A percentile compares a stretch with the other conserved stretches of the same genome.
Conservation (phyloP, 805 yeast genomes). For the Maudiozyma saulgeensis region DNA sequence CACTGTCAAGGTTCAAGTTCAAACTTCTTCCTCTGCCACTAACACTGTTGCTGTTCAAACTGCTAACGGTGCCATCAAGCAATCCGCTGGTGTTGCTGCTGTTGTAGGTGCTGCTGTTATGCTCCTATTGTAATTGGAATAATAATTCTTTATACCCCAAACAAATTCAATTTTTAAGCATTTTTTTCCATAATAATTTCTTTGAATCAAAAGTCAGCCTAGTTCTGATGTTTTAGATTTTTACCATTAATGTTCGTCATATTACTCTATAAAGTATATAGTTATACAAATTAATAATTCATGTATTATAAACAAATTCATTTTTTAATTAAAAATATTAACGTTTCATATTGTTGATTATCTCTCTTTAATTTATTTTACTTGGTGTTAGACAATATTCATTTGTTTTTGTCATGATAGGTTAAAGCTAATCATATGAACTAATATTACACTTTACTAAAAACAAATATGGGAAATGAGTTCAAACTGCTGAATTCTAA, state of each 20-base stretch:
- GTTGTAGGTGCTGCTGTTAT: slow-evolving; percentile 8
- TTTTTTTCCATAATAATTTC: background rate
- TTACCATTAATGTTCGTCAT: background rate
- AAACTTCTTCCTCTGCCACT: slow-evolving; percentile 1
- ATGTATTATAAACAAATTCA: background rate
- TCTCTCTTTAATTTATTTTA: too few species aligned
- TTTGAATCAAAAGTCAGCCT: background rate
- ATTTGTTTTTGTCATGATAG: too few species aligned
- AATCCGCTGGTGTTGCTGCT: slow-evolving; percentile 6
- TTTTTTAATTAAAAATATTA: too few species aligned
- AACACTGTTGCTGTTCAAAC: slow-evolving; percentile 5
- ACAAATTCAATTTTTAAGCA: background rate
- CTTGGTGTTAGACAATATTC: too few species aligned
- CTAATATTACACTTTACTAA: too few species aligned
- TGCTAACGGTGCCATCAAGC: slow-evolving; percentile 8
- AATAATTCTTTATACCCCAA: background rate
- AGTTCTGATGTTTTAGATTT: background rate
- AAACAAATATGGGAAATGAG: too few species aligned
- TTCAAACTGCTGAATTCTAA: too few species aligned
- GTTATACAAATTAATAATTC: background rate
- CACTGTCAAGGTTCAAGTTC: slow-evolving; percentile 1
- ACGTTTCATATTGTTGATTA: too few species aligned
- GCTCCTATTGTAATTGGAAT: slow-evolving; percentile 1
- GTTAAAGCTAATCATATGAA: too few species aligned
- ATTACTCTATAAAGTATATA: background rate